Conservation (phyloP, 352 stramenopile species). For the Blastocystis hominis region DNA sequence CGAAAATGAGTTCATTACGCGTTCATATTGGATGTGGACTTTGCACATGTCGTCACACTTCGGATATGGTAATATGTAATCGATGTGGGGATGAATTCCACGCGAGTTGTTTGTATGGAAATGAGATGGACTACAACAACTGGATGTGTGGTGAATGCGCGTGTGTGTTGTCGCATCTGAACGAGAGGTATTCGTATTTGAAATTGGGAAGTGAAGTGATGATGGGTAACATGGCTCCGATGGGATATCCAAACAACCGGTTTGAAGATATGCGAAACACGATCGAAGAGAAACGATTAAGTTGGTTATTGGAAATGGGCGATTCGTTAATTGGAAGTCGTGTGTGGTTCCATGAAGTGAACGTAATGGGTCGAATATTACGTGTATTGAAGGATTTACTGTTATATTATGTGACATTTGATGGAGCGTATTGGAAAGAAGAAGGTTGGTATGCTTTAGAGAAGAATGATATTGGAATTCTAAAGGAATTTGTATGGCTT, state of each 20-base stretch:
- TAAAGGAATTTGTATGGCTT: neutral
- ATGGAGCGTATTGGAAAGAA: neutral
- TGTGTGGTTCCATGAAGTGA: neutral
- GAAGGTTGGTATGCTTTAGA: neutral
- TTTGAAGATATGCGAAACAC: neutral
- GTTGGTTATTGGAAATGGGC: neutral
- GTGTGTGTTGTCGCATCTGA: neutral
- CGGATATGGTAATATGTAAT: neutral
- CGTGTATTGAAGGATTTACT: neutral
- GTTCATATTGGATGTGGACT: neutral
- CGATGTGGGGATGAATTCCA: neutral
- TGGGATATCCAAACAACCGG: neutral
- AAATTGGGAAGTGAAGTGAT: neutral
- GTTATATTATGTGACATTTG: neutral
- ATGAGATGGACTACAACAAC: slow-evolving; percentile 7
- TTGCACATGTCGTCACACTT: neutral
- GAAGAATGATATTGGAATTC: neutral
- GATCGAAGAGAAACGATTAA: neutral
- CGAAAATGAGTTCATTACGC: neutral
- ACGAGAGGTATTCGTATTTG: neutral
- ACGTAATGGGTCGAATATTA: neutral
- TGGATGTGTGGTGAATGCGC: neutral
- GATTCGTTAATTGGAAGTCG: neutral
- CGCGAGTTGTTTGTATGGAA: neutral
- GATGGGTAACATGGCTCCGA: neutral